Percentiles rank a stretch among this genome's conserved stretches.
These are phyloP conservation scores for Vitis hybrid DNA, from an alignment of 177 flowering plant species.

Conservation along the genomic window DNA sequence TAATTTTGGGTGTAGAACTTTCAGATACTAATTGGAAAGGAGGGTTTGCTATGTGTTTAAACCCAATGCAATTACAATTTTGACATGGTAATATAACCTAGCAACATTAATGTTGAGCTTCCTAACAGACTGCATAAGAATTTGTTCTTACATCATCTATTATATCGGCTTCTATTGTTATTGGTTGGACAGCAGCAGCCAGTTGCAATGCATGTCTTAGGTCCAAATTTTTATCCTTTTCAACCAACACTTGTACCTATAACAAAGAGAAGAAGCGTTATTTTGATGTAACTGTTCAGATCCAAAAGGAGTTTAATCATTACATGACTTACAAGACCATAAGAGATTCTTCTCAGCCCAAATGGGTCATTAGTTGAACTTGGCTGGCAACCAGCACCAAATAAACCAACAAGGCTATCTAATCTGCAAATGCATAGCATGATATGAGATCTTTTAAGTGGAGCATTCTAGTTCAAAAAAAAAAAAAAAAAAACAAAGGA, in stretches of 20 bases:
- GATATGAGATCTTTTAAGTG: not conserved
- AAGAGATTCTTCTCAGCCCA: constrained; percentile 89
- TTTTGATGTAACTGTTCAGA: not conserved
- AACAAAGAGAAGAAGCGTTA: constrained; percentile 15
- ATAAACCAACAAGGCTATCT: constrained; percentile 92
- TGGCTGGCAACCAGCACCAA: constrained; percentile 93
- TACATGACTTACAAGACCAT: constrained; percentile 79
- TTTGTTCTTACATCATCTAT: constrained; percentile 61
- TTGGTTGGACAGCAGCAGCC: constrained; percentile 79
- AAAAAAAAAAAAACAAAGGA: not conserved
- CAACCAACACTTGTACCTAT: constrained; percentile 92
- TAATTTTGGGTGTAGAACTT: not conserved
- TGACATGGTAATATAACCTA: not conserved
- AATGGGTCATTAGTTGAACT: constrained; percentile 89
- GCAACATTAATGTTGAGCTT: not conserved
- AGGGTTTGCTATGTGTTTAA: not conserved
- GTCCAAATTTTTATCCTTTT: constrained; percentile 71
- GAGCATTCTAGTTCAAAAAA: not conserved
- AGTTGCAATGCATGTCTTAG: constrained; percentile 59
- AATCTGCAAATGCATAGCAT: constrained; percentile 53
- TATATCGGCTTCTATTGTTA: constrained; percentile 42
- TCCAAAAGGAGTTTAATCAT: not conserved
- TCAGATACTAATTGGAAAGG: not conserved
- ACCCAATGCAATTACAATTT: not conserved
- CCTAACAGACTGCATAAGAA: not conserved